phyloP scores from a whole-genome alignment of 2,329 filamentous ascomycete species.

The Hypoxylon sp. region DNA sequence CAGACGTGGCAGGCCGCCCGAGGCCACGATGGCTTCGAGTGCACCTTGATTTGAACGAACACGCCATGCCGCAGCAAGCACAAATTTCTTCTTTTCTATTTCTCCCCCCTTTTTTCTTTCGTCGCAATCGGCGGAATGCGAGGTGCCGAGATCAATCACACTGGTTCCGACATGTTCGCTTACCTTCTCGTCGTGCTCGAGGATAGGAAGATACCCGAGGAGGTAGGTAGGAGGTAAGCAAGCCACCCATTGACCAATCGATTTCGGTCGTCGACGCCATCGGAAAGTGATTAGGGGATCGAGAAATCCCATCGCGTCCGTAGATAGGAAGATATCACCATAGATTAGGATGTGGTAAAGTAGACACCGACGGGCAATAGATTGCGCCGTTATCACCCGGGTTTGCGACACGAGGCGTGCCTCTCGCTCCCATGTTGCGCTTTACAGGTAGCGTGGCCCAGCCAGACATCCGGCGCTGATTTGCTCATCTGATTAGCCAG shows the following conservation, averaged over 20 bases:
- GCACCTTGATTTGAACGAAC: conserved; percentile 28
- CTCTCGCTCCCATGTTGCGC: conserved; percentile 18
- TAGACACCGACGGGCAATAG: conserved; percentile 22
- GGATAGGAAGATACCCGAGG: conserved; percentile 7
- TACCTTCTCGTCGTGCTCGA: conserved; percentile 14
- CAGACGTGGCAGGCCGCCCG: conserved; percentile 27
- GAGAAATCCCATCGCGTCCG: conserved; percentile 11
- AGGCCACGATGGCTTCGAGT: conserved; percentile 28
- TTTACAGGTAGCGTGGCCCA: conserved; percentile 12
- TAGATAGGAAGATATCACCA: conserved; percentile 2
- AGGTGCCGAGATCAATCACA: conserved; percentile 31
- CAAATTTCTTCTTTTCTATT: conserved; percentile 5
- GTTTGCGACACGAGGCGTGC: conserved; percentile 6
- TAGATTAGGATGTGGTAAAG: conserved; percentile 19
- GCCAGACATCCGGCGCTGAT: conserved; percentile 8
- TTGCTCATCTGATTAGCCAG: conserved; percentile 21
- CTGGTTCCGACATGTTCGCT: conserved; percentile 20
- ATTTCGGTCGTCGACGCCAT: conserved; percentile 1
- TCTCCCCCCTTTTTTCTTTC: not conserved
- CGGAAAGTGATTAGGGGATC: conserved; percentile 8
- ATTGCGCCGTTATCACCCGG: conserved; percentile 30
- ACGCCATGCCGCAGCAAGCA: conserved; percentile 7
- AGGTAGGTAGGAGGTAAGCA: no score
- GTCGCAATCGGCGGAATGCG: conserved; percentile 32
- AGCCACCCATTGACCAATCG: conserved; percentile 30